A percentile compares a stretch with the other conserved stretches of the same genome.
Conservation (phyloP, 2,329 filamentous ascomycete species). For the Colletotrichum truncatum region DNA sequence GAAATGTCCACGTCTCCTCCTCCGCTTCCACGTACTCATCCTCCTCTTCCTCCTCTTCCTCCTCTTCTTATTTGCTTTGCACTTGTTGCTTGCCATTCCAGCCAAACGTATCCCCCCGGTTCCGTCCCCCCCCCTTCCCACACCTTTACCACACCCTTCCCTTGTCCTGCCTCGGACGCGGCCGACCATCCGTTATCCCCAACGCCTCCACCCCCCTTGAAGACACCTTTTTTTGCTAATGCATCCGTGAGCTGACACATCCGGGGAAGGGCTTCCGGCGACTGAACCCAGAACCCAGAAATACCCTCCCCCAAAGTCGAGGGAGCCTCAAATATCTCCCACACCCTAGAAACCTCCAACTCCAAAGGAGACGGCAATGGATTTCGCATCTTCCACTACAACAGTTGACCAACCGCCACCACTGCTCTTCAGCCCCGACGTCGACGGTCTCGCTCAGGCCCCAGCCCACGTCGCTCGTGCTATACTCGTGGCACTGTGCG, state of each 20-base stretch:
- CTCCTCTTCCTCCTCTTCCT: neutral
- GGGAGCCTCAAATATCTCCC: slow-evolving; percentile 19
- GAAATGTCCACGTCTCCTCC: neutral
- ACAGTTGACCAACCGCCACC: slow-evolving; percentile 10
- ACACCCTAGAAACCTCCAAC: neutral
- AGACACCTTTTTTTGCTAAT: slow-evolving; percentile 24
- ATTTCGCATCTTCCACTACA: neutral
- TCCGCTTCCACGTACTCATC: neutral
- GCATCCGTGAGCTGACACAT: slow-evolving; percentile 31
- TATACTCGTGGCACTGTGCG: slow-evolving; percentile 32
- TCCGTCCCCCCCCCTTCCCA: neutral
- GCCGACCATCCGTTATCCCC: slow-evolving; percentile 11
- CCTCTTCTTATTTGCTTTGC: neutral
- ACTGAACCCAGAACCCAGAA: slow-evolving; percentile 30
- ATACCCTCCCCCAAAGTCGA: slow-evolving; percentile 6
- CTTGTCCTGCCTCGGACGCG: slow-evolving; percentile 2
- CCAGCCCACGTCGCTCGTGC: slow-evolving; percentile 19
- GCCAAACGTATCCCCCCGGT: neutral
- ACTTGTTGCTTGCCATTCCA: slow-evolving; percentile 5
- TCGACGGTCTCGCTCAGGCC: slow-evolving; percentile 28
- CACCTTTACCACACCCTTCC: neutral
- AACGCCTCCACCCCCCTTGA: slow-evolving; percentile 18
- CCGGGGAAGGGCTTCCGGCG: slow-evolving; percentile 30
- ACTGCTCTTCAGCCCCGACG: slow-evolving; percentile 10
- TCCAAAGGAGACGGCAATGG: neutral